Conservation (phyloP, 768 basidiomycete species). For the Hericium erinaceus region DNA sequence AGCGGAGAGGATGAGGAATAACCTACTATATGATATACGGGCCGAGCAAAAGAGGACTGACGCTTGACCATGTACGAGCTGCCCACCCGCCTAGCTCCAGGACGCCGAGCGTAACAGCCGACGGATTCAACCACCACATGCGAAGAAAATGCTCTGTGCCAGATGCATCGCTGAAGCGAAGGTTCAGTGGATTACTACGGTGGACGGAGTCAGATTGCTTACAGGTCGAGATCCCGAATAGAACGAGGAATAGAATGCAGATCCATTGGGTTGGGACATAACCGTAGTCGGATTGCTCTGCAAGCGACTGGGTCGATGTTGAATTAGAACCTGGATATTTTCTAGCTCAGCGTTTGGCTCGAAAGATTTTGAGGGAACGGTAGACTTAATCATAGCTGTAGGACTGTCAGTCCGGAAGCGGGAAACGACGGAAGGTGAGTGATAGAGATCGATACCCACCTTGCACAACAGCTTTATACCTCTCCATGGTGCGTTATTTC, state of each 20-base stretch:
- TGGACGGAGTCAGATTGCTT: background rate
- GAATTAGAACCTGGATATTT: background rate
- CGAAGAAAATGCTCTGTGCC: constrained; percentile 21
- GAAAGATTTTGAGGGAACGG: background rate
- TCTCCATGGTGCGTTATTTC: background rate
- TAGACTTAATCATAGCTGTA: background rate
- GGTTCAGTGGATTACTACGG: background rate
- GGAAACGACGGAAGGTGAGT: background rate
- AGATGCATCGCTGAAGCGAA: constrained; percentile 17
- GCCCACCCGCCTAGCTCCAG: constrained; percentile 31
- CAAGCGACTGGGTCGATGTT: background rate
- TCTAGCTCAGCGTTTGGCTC: background rate
- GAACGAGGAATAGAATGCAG: background rate
- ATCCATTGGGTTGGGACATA: constrained; percentile 8
- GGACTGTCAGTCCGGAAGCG: background rate
- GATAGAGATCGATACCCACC: background rate
- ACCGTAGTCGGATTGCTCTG: background rate
- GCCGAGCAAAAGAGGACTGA: constrained; percentile 14
- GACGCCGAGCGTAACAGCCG: constrained; percentile 22
- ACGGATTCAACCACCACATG: constrained; percentile 28
- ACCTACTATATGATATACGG: constrained; percentile 35
- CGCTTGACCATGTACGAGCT: constrained; percentile 26
- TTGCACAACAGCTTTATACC: background rate
- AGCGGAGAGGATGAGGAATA: background rate
- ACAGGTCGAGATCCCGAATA: constrained; percentile 1